A percentile compares a stretch with the other conserved stretches of the same genome.
Evolutionary conservation across 257 asterid species (phyloP).

Genomic region (Solanum chiquidenum): DNA sequence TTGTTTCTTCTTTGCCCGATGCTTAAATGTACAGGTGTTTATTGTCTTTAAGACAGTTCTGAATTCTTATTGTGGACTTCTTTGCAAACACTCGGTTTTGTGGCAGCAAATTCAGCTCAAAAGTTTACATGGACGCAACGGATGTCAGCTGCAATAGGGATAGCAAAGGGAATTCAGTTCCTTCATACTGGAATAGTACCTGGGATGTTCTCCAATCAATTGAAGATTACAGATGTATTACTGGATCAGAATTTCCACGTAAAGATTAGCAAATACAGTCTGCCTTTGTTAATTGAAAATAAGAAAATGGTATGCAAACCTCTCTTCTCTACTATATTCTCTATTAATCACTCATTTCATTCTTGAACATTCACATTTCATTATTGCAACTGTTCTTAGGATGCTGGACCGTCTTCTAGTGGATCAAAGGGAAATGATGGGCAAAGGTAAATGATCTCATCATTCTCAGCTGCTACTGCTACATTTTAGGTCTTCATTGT

Average conservation of each 20-base stretch:
- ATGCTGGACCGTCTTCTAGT: constrained; percentile 10
- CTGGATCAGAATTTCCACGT: constrained; percentile 57
- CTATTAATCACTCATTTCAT: neutral
- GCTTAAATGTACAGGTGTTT: neutral
- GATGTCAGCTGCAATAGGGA: constrained; percentile 60
- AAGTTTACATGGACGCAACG: constrained; percentile 61
- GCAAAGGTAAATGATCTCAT: constrained; percentile 21
- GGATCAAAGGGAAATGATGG: constrained; percentile 43
- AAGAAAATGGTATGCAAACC: constrained; percentile 29
- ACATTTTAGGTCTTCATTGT: neutral
- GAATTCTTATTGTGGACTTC: neutral
- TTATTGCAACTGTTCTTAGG: constrained; percentile 22
- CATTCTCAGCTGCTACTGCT: neutral
- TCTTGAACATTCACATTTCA: neutral
- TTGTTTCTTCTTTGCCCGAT: neutral
- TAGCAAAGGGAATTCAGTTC: constrained; percentile 68
- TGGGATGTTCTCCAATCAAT: constrained; percentile 48
- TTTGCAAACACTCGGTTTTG: neutral
- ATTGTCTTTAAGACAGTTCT: neutral
- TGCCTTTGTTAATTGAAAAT: constrained; percentile 44
- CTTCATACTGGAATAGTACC: constrained; percentile 86
- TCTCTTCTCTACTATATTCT: neutral
- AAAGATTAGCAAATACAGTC: constrained; percentile 64
- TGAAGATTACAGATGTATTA: constrained; percentile 62
- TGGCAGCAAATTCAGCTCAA: constrained; percentile 32